Evolutionary conservation across 345 rosid species (phyloP).

Genomic region (Moricandia moricandioides): DNA sequence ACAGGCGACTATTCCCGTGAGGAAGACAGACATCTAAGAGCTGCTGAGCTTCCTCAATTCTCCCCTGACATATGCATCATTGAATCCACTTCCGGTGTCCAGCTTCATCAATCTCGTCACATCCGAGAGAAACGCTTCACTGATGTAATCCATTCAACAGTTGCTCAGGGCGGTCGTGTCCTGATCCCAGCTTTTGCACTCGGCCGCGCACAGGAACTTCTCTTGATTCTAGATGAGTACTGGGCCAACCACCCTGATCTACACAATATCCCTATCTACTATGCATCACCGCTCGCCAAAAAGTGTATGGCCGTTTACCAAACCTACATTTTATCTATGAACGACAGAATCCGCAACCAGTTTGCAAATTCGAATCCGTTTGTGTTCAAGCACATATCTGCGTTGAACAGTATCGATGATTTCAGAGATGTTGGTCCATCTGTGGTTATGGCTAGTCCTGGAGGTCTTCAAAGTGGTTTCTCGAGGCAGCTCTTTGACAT

Average conservation of each 20-base stretch:
- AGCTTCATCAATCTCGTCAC: conserved; percentile 88
- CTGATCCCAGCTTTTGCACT: conserved; percentile 80
- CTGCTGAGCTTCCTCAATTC: conserved; percentile 95
- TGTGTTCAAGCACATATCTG: conserved; percentile 83
- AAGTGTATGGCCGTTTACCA: conserved; percentile 96
- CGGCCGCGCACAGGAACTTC: conserved; percentile 85
- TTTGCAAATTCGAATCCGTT: conserved; percentile 91
- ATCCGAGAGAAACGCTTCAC: conserved; percentile 92
- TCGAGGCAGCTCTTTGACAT: conserved; percentile 86
- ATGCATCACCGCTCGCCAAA: conserved; percentile 94
- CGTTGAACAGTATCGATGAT: conserved; percentile 79
- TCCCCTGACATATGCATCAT: conserved; percentile 94
- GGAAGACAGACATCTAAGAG: conserved; percentile 91
- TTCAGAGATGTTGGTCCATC: conserved; percentile 86
- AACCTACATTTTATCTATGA: conserved; percentile 94
- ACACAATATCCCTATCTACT: conserved; percentile 87
- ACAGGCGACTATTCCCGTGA: conserved; percentile 95
- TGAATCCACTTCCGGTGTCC: conserved; percentile 95
- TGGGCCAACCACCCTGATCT: conserved; percentile 89
- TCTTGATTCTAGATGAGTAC: conserved; percentile 81
- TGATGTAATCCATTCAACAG: conserved; percentile 80
- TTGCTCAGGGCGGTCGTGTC: conserved; percentile 92
- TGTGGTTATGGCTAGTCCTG: conserved; percentile 94
- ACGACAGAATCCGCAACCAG: conserved; percentile 86
- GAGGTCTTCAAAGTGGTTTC: conserved; percentile 88